phyloP scores from a whole-genome alignment of 768 basidiomycete genomes.

The Calocera viscosa region DNA sequence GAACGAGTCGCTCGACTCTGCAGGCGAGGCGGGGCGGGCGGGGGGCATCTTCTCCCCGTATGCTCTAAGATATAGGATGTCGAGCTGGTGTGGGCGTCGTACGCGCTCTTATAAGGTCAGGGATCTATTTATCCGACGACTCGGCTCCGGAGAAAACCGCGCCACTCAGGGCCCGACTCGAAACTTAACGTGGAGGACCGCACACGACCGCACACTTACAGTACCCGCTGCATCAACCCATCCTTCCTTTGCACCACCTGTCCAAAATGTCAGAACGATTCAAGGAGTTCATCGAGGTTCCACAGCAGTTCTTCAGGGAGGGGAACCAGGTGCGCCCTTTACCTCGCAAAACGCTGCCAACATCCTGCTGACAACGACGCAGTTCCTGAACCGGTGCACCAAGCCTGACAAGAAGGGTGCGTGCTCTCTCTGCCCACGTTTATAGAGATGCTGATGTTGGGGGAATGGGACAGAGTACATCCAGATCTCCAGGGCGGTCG shows the following conservation, averaged over 20 bases:
- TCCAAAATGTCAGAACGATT: constrained; percentile 71
- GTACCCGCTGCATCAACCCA: not conserved
- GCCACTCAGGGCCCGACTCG: not conserved
- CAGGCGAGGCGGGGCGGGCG: not conserved
- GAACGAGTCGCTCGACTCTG: not conserved
- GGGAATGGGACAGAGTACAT: constrained; percentile 57
- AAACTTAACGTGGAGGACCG: not conserved
- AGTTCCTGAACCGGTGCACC: constrained; percentile 96
- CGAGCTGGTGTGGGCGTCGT: no score
- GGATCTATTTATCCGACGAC: no score
- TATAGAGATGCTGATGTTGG: constrained; percentile 8
- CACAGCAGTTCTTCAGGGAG: constrained; percentile 83
- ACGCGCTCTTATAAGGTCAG: no score
- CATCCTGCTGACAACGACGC: no score
- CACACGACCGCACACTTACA: not conserved
- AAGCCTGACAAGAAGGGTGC: constrained; percentile 92
- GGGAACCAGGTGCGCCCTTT: constrained; percentile 71
- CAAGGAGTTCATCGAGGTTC: constrained; percentile 79
- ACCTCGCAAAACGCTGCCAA: no score
- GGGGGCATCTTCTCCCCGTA: not conserved
- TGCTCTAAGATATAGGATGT: no score
- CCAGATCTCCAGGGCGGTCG: constrained; percentile 92
- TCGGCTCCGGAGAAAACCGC: not conserved
- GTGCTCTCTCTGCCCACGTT: constrained; percentile 16
- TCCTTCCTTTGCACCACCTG: not conserved